Conservation (phyloP, 176 grass and related monocot genomes). For the Avena atlantica region DNA sequence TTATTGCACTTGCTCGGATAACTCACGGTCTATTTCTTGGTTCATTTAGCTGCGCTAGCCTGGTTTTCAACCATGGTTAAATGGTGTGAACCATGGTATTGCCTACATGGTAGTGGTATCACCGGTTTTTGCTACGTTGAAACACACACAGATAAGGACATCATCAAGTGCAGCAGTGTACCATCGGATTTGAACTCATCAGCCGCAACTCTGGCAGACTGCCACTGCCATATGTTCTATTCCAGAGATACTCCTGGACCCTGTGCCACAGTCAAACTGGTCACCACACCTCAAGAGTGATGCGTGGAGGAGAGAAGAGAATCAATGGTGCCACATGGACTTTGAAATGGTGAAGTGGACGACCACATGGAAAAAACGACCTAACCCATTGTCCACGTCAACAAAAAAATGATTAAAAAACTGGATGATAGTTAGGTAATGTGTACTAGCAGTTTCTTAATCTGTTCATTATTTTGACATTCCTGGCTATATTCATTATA, state of each 20-base stretch:
- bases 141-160: slow-evolving; percentile 1
- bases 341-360: neutral
- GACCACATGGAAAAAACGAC: neutral
- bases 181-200: neutral
- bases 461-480: neutral
- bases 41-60: neutral
- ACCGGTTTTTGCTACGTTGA: neutral
- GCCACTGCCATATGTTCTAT: neutral
- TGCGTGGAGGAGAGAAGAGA: neutral
- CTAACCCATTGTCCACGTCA: neutral
- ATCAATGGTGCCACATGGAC: neutral
- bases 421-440: neutral
- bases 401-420: neutral
- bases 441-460: neutral
- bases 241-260: neutral
- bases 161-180: neutral
- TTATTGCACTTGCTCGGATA: neutral
- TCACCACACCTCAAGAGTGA: neutral
- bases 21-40: neutral
- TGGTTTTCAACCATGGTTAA: slow-evolving; percentile 1
- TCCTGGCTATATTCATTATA: neutral
- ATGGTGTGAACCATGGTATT: neutral
- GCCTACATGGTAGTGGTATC: neutral
- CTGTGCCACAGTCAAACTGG: neutral
- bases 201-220: neutral